Evolutionary conservation across 1,284 basidiomycete species (phyloP).

Genomic region (Pterulicium gracile): DNA sequence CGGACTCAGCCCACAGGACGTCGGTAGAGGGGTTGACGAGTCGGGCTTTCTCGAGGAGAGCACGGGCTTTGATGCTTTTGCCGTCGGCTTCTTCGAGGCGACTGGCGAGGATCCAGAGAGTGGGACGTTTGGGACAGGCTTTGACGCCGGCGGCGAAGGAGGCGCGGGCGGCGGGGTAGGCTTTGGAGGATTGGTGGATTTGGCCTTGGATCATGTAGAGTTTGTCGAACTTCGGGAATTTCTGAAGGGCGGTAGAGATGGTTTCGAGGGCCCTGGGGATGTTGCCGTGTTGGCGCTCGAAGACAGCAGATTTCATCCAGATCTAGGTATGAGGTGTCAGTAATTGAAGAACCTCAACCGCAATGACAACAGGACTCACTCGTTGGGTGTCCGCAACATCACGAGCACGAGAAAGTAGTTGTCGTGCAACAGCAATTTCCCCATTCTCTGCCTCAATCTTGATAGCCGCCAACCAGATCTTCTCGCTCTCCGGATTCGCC

Average conservation of each 20-base stretch:
- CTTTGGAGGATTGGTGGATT: constrained; percentile 57
- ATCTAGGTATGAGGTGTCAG: constrained; percentile 42
- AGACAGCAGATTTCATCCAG: constrained; percentile 97
- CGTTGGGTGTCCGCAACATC: constrained; percentile 85
- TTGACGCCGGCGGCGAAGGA: constrained; percentile 78
- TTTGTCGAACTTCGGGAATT: constrained; percentile 84
- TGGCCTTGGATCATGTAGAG: constrained; percentile 96
- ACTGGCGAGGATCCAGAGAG: constrained; percentile 84
- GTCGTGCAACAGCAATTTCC: constrained; percentile 75
- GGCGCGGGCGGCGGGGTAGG: constrained; percentile 58
- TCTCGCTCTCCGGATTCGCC: constrained; percentile 93
- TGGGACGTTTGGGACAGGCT: constrained; percentile 72
- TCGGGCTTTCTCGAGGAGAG: constrained; percentile 85
- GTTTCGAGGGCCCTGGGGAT: constrained; percentile 66
- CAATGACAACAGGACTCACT: constrained; percentile 33
- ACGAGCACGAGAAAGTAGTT: constrained; percentile 81
- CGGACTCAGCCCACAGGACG: constrained; percentile 82
- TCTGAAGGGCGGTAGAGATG: constrained; percentile 62
- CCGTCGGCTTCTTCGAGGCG: constrained; percentile 82
- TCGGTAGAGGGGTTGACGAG: constrained; percentile 80
- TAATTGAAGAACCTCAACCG: constrained; percentile 5
- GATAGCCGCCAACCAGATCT: constrained; percentile 95
- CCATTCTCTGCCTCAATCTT: constrained; percentile 94
- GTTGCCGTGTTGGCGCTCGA: constrained; percentile 84
- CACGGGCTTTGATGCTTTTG: constrained; percentile 88